phyloP scores from a whole-genome alignment of 2,329 filamentous ascomycete species.

The Curvularia spicifera region DNA sequence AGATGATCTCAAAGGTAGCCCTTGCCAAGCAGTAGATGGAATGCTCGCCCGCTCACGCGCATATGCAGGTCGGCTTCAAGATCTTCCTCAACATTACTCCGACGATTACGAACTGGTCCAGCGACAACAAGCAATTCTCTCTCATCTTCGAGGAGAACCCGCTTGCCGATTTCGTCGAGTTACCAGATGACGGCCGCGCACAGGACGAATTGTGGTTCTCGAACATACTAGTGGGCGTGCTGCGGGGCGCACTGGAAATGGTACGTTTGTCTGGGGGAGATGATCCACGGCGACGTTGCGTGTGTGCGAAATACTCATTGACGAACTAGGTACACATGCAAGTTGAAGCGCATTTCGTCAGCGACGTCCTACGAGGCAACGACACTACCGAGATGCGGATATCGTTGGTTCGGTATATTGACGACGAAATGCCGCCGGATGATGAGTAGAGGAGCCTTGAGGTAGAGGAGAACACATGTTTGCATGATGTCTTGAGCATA shows the following conservation, averaged over 20 bases:
- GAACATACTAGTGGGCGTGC: conserved; percentile 92
- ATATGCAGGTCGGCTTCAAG: conserved; percentile 86
- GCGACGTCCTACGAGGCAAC: conserved; percentile 88
- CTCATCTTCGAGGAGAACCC: conserved; percentile 97
- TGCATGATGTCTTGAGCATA: neutral
- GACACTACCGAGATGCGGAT: conserved; percentile 98
- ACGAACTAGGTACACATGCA: conserved; percentile 81
- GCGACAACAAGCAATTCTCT: conserved; percentile 95
- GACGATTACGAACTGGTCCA: conserved; percentile 92
- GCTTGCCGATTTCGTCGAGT: conserved; percentile 93
- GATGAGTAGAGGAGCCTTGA: conserved; percentile 72
- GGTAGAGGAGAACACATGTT: neutral
- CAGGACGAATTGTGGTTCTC: conserved; percentile 99
- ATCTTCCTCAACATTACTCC: conserved; percentile 98
- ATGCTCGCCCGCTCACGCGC: conserved; percentile 14
- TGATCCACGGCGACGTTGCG: neutral
- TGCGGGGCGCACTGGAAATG: conserved; percentile 94
- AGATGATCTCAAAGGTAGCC: conserved; percentile 88
- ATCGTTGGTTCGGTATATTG: conserved; percentile 89
- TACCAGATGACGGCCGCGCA: conserved; percentile 92
- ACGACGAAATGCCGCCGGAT: conserved; percentile 95
- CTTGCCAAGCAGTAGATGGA: neutral
- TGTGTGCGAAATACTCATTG: conserved; percentile 9
- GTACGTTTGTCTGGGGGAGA: conserved; percentile 55
- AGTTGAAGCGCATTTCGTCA: conserved; percentile 95